Evolutionary conservation across 768 basidiomycete genomes (phyloP).

Genomic region (Suillus brevipes): DNA sequence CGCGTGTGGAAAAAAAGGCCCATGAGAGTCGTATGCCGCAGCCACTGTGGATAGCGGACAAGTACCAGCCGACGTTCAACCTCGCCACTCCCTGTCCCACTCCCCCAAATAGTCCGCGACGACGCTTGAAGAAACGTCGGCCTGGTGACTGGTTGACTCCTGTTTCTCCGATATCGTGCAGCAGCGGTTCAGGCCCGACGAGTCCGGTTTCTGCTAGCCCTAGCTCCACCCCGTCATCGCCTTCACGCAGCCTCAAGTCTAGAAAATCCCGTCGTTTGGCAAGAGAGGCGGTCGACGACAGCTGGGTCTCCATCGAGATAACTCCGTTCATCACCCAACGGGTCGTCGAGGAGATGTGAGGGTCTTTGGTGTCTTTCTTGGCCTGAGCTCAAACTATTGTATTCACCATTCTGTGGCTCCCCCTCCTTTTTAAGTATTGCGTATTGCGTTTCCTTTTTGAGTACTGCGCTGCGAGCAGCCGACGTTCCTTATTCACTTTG

Average conservation of each 20-base stretch:
- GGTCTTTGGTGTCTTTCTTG: background rate
- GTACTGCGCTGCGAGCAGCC: background rate
- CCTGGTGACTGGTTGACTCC: constrained; percentile 14
- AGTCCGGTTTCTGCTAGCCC: constrained; percentile 6
- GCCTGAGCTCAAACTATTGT: too few relatives aligned
- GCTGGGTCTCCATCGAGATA: constrained; percentile 34
- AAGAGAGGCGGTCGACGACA: constrained; percentile 22
- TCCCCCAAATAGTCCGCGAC: constrained; percentile 23
- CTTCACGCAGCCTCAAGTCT: constrained; percentile 20
- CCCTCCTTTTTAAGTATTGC: background rate
- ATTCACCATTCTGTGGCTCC: background rate
- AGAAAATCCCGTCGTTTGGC: constrained; percentile 19
- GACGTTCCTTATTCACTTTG: background rate
- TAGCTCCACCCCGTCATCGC: constrained; percentile 7
- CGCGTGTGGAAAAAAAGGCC: background rate
- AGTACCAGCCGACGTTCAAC: constrained; percentile 5
- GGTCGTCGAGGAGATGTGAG: constrained; percentile 1
- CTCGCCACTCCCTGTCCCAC: constrained; percentile 9
- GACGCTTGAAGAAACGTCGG: constrained; percentile 33
- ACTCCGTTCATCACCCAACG: constrained; percentile 25
- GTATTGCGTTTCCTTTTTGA: background rate
- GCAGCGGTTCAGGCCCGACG: constrained; percentile 2
- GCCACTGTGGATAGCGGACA: constrained; percentile 5
- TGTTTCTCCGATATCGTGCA: background rate
- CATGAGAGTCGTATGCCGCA: background rate